These are phyloP conservation scores for Ciborinia camelliae DNA, from an alignment of 2,329 filamentous ascomycete genomes.

Conservation along the genomic window DNA sequence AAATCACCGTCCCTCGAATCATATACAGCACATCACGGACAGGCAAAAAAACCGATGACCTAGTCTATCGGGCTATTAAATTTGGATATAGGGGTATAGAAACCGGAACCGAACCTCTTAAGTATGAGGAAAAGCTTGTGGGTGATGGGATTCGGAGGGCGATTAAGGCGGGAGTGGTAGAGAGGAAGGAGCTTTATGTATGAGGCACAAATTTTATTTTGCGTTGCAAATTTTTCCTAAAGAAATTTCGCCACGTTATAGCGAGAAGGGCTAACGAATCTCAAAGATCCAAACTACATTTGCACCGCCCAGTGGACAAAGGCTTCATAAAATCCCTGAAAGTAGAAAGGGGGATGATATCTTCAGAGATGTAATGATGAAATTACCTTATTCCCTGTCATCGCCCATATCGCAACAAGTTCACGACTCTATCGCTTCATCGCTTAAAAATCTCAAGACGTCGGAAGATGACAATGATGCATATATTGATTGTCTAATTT, in stretches of 20 bases:
- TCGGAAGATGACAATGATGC: slow-evolving; percentile 35
- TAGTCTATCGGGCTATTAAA: slow-evolving; percentile 66
- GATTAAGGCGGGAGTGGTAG: slow-evolving; percentile 56
- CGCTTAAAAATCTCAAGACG: slow-evolving; percentile 50
- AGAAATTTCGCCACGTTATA: background rate
- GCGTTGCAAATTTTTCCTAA: background rate
- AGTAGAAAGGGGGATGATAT: background rate
- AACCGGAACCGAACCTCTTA: slow-evolving; percentile 73
- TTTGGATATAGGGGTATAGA: slow-evolving; percentile 72
- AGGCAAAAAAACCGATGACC: slow-evolving; percentile 59
- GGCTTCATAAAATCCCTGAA: slow-evolving; percentile 42
- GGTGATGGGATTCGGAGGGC: slow-evolving; percentile 63
- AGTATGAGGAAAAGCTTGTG: slow-evolving; percentile 72
- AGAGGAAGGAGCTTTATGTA: slow-evolving; percentile 61
- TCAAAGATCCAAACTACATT: slow-evolving; percentile 80
- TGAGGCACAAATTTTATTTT: slow-evolving; percentile 29
- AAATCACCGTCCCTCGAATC: slow-evolving; percentile 47
- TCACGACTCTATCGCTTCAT: slow-evolving; percentile 62
- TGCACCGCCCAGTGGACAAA: slow-evolving; percentile 62
- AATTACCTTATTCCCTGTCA: slow-evolving; percentile 58
- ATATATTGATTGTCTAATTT: slow-evolving; percentile 57
- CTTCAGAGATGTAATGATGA: too few species aligned
- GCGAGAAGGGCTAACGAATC: background rate
- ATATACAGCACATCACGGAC: slow-evolving; percentile 90
- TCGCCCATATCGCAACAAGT: slow-evolving; percentile 62